Evolutionary conservation across 441 rosid genomes (phyloP).

Genomic region (Theobroma grandiflorum): DNA sequence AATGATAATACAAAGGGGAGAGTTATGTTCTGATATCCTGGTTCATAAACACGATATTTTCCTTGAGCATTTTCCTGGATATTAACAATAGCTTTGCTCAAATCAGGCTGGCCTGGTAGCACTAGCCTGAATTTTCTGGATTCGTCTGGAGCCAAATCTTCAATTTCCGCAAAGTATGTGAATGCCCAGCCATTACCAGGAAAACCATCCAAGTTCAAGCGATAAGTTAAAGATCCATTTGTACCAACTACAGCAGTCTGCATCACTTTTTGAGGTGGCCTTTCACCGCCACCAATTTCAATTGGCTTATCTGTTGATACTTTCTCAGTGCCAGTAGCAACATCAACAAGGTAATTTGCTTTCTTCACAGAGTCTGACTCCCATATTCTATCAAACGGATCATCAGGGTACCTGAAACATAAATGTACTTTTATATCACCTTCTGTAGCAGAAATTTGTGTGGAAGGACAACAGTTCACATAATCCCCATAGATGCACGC

Average conservation of each 20-base stretch:
- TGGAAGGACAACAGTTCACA: constrained; percentile 19
- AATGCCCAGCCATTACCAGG: constrained; percentile 93
- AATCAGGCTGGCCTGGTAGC: constrained; percentile 77
- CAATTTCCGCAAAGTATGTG: constrained; percentile 91
- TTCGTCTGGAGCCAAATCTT: constrained; percentile 68
- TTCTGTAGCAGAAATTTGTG: not conserved
- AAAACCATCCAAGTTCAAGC: constrained; percentile 90
- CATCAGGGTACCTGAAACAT: constrained; percentile 91
- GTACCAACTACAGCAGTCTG: constrained; percentile 99
- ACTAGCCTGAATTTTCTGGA: constrained; percentile 88
- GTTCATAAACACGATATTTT: constrained; percentile 76
- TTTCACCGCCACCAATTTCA: constrained; percentile 44
- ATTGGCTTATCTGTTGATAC: constrained; percentile 76
- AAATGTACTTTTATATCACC: constrained; percentile 16
- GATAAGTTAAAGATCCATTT: constrained; percentile 84
- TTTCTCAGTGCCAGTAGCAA: constrained; percentile 80
- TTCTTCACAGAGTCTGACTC: constrained; percentile 80
- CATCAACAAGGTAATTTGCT: constrained; percentile 95
- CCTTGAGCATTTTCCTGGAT: constrained; percentile 93
- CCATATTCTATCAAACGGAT: constrained; percentile 97
- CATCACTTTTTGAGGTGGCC: constrained; percentile 94
- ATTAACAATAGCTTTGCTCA: constrained; percentile 81
- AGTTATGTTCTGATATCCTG: constrained; percentile 77
- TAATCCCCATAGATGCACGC: not conserved
- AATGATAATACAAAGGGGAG: constrained; percentile 91